Base-by-base conservation (phyloP, 108 stramenopile genomes). In the Cyclostephanos invisitatus region DNA sequence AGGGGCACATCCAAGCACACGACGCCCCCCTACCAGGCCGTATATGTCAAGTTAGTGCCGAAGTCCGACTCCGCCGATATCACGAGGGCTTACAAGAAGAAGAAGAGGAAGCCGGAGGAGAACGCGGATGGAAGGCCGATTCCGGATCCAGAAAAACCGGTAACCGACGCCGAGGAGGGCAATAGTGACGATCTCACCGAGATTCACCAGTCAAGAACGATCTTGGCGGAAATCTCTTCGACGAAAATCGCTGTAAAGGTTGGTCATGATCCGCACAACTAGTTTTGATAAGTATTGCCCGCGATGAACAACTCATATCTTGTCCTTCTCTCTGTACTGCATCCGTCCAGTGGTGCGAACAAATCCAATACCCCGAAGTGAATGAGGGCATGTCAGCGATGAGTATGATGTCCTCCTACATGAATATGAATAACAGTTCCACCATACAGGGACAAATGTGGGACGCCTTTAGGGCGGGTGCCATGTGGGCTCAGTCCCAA, bases 61-160 rank as follows among this genome's bases (percentile, higher is more conserved):
- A 48, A 47, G 28, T 27, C 47, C n/a, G 12, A 15, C 64, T 9
- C 17, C 2, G 3, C 20, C 37, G 28, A 57, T 32, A 37, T 42
- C 1, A 0, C 18, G 35, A 18, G 60, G 36, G 37, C 28, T 6
- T 36, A 18, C 21, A 61, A 38, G 36, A 66, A 20, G 65, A 51
- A 66, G 50, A 66, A 32, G 65, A 51, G 54, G 49, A 51, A 66
- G 65, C 44, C 3, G 18, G 49, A 64, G 64, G 64, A 48, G 51
- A 24, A 51, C 17, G 8, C 46, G 25, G 64, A 48, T 17, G 49
- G 51, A 64, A 48, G n/a, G 64, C 64, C 47, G 49, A 28, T 15
- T 6, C 64, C 8, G 17, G 64, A 53, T 28, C 2, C 47, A 10
- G 49, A 47, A 28, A 64, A 64, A 32, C 62, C 62, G 9, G 44